A percentile compares a stretch with the other conserved stretches of the same genome.
Evolutionary conservation across 306 rosid species (phyloP).

Genomic region (Glycine latifolia): DNA sequence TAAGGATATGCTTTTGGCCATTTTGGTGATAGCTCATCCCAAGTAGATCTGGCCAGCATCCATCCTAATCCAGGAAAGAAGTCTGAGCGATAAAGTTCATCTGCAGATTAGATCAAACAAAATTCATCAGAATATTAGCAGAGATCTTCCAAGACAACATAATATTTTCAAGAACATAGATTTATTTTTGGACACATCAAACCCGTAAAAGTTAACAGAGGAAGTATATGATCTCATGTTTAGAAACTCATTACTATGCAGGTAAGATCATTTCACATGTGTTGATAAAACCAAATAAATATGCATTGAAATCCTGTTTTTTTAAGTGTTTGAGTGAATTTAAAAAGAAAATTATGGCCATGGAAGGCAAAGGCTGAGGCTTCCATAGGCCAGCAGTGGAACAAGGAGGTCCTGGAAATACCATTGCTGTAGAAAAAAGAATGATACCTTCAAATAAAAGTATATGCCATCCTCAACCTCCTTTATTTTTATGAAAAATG

Average conservation of each 20-base stretch:
- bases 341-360: background rate
- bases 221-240: constrained; percentile 10
- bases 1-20: constrained; percentile 99
- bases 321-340: constrained; percentile 5
- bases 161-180: constrained; percentile 8
- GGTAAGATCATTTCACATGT: too few species aligned
- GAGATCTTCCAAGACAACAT: constrained; percentile 18
- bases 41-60: constrained; percentile 85
- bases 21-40: constrained; percentile 99
- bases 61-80: constrained; percentile 98
- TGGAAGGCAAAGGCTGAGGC: background rate
- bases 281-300: too few species aligned
- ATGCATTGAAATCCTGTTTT: constrained; percentile 12
- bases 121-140: constrained; percentile 32
- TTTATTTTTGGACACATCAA: constrained; percentile 13
- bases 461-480: background rate
- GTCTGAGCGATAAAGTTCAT: constrained; percentile 88
- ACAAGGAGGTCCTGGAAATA: background rate
- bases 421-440: background rate
- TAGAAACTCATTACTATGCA: constrained; percentile 19
- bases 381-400: background rate
- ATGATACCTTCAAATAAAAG: background rate
- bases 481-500: background rate
- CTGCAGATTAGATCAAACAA: constrained; percentile 63
- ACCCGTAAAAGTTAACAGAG: constrained; percentile 30